A percentile compares a stretch with the other conserved stretches of the same genome.
Evolutionary conservation across 179 eudicot species (phyloP).

Genomic region (Gypsophila paniculata): DNA sequence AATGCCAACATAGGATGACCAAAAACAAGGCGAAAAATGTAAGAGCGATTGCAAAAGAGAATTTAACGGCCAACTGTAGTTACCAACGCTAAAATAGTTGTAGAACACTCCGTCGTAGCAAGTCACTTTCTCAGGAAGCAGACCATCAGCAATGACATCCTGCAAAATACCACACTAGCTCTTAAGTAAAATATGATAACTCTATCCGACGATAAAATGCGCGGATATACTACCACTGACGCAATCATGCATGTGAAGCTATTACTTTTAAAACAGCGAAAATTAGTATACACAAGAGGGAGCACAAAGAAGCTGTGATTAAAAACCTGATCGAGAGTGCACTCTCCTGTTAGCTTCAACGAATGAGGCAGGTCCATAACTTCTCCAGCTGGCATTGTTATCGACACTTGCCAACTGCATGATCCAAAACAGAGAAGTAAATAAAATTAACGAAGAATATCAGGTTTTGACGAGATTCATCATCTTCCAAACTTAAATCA

Average conservation of each 20-base stretch:
- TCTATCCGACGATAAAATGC: neutral
- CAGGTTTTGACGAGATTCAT: neutral
- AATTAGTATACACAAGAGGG: neutral
- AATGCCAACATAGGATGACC: neutral
- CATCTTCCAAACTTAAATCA: neutral
- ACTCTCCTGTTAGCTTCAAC: constrained; percentile 57
- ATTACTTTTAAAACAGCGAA: neutral
- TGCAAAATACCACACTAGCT: constrained; percentile 32
- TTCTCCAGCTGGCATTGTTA: constrained; percentile 77
- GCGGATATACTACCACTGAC: neutral
- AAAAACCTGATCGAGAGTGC: constrained; percentile 65
- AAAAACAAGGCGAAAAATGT: neutral
- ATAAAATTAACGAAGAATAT: neutral
- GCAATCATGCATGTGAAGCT: constrained; percentile 4
- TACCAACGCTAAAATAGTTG: constrained; percentile 95
- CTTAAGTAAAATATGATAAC: neutral
- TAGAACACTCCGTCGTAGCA: constrained; percentile 88
- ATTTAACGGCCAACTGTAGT: constrained; percentile 10
- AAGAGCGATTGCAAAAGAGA: constrained; percentile 5
- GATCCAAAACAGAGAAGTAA: neutral
- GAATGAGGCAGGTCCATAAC: constrained; percentile 61
- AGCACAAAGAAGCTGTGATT: neutral
- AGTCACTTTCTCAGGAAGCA: constrained; percentile 62
- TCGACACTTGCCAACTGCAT: constrained; percentile 77
- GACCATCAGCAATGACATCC: constrained; percentile 57